Evolutionary conservation across 2,329 filamentous ascomycete species (phyloP), one percentile per base, ranked within the genome.

Genomic region (Talaromyces sp.): DNA sequence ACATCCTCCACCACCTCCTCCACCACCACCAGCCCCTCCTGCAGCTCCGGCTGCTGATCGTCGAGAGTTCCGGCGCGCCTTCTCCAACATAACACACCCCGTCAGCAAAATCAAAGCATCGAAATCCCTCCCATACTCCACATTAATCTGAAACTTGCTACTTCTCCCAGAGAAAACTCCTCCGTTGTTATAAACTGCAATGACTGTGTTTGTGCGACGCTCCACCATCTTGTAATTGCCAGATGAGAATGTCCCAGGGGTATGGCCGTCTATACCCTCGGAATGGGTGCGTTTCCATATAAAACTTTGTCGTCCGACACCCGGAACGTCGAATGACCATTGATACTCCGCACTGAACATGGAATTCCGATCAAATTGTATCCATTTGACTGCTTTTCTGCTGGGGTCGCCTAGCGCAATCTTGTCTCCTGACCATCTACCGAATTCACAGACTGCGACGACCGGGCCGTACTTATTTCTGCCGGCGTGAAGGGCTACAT

Each of bases 271-370:
- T 8, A 70, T 60, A 2, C 67, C 70, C n/a, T 69, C 64, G 7
- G 61, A 62, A 33, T 63, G 65, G 1, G 70, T 73, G 40, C 62
- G 59, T 54, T 72, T 71, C 72, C 72, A 74, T 15, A 67, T 57
- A 50, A 73, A 74, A 7, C 60, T 64, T 17, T 61, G 64, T 25
- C 65, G 60, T 8, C 58, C 56, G 13, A 54, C 50, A 13, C 41
- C 46, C 3, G 52, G 50, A 1, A 56, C 57, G 1, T 69, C 10
- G 3, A 63, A 63, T 41, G 69, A 65, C 57, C 70, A 69, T 11
- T 65, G 65, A 53, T 71, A 72, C 59, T 62, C 66, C 10, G 61
- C 64, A 13, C 63, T 63, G 35, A 61, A 39, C 41, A 62, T 39
- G 17, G 66, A 66, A 43, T 69, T 64, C 37, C 64, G 65, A 33